phyloP scores from a whole-genome alignment of 495 filamentous ascomycete species.

The Schizothecium vesticola region DNA sequence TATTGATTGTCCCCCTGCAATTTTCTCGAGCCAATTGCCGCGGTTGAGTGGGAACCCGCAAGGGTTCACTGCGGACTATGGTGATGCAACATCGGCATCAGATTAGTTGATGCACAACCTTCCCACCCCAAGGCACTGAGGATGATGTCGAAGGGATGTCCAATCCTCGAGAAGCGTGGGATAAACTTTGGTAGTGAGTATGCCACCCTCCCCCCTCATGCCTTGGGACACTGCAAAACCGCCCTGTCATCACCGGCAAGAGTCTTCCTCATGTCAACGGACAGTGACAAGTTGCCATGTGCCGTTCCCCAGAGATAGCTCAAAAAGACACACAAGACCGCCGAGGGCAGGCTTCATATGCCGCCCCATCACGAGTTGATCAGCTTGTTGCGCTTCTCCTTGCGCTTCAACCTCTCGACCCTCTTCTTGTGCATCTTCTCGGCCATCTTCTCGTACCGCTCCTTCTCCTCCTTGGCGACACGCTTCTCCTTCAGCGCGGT shows the following conservation, averaged over 20 bases:
- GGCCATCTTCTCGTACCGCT: slow-evolving; percentile 87
- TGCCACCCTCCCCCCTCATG: neutral
- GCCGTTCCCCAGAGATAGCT: neutral
- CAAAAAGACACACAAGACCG: neutral
- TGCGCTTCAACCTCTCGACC: slow-evolving; percentile 84
- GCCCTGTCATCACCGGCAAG: neutral
- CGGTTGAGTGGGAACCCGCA: neutral
- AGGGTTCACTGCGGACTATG: neutral
- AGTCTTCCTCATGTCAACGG: neutral
- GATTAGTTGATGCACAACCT: neutral
- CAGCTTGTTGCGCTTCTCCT: slow-evolving; percentile 96
- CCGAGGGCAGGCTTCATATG: neutral
- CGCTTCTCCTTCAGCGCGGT: slow-evolving; percentile 76
- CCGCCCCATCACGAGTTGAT: slow-evolving; percentile 67
- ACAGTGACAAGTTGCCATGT: neutral
- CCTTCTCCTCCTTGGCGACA: slow-evolving; percentile 85
- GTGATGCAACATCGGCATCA: neutral
- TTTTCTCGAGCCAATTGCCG: neutral
- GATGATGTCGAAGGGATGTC: neutral
- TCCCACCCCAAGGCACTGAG: neutral
- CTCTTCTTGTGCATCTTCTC: slow-evolving; percentile 96
- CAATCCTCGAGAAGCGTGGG: neutral
- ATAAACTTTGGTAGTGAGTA: neutral
- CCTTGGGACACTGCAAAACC: neutral
- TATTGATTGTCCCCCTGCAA: neutral